Evolutionary conservation across 495 filamentous ascomycete genomes (phyloP).

Genomic region (Xylaria flabelliformis): DNA sequence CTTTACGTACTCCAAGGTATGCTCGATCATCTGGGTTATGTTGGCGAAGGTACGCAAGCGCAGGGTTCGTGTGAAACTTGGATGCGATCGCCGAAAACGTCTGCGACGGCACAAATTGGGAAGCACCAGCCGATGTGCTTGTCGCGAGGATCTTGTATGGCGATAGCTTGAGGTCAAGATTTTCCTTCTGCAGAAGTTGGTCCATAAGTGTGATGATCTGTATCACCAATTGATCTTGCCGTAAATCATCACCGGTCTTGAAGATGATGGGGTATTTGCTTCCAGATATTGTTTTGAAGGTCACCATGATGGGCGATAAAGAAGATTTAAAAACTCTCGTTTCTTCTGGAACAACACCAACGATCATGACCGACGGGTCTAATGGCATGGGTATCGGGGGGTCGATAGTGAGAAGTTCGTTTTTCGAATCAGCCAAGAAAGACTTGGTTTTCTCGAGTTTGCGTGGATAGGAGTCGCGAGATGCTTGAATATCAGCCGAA

Average conservation of each 20-base stretch:
- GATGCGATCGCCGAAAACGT: conserved; percentile 78
- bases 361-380: conserved; percentile 80
- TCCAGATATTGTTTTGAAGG: conserved; percentile 80
- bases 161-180: conserved; percentile 92
- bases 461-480: conserved; percentile 73
- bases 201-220: conserved; percentile 99
- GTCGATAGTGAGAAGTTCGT: conserved; percentile 81
- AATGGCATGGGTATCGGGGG: conserved; percentile 88
- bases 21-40: conserved; percentile 88
- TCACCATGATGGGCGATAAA: conserved; percentile 86
- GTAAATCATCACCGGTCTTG: conserved; percentile 96
- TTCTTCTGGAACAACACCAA: conserved; percentile 82
- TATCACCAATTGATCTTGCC: conserved; percentile 97
- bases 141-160: conserved; percentile 97
- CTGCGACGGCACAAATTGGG: conserved; percentile 89
- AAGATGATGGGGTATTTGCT: conserved; percentile 89
- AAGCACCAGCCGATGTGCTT: conserved; percentile 82
- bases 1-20: conserved; percentile 86
- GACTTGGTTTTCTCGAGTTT: conserved; percentile 86
- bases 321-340: conserved; percentile 95
- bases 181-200: conserved; percentile 92
- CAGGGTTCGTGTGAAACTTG: conserved; percentile 77
- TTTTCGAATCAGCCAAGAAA: conserved; percentile 84
- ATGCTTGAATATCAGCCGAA: conserved; percentile 85
- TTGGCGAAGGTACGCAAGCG: conserved; percentile 81